Percentiles rank a stretch among this genome's conserved stretches.
Conservation (phyloP, 2,329 filamentous ascomycete genomes). For the Aspergillus texensis region DNA sequence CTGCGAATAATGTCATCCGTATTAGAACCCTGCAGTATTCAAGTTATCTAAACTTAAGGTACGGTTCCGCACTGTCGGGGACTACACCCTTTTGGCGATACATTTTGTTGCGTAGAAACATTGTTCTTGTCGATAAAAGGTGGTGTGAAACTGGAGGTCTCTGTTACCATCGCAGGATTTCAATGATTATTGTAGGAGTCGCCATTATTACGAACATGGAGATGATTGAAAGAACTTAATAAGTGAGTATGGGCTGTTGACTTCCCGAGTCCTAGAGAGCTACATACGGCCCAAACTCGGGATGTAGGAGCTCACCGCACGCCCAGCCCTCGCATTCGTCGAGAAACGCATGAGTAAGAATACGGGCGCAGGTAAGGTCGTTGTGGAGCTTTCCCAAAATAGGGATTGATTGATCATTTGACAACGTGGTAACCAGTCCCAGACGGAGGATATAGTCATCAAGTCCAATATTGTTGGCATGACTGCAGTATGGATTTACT, state of each 20-base stretch:
- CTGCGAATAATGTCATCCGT: background rate
- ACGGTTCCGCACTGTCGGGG: too few relatives aligned
- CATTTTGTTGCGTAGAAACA: too few relatives aligned
- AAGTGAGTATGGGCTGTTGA: background rate
- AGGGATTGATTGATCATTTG: too few relatives aligned
- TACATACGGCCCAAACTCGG: background rate
- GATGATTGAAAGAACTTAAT: background rate
- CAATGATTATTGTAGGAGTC: too few relatives aligned
- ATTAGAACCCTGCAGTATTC: background rate
- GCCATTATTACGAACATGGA: background rate
- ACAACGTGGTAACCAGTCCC: too few relatives aligned
- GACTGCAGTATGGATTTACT: background rate
- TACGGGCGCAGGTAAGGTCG: too few relatives aligned
- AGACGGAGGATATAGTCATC: fast-evolving
- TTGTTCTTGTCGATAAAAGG: too few relatives aligned
- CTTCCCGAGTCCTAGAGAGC: background rate
- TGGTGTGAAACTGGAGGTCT: background rate
- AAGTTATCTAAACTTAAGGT: background rate
- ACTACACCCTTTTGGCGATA: too few relatives aligned
- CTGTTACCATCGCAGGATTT: background rate
- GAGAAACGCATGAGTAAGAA: too few relatives aligned
- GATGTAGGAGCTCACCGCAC: background rate
- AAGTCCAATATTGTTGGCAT: too few relatives aligned
- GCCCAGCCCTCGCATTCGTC: too few relatives aligned
- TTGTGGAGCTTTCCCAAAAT: too few relatives aligned